Evolutionary conservation across 371 early-diverging fungal species (phyloP), one percentile per base, ranked within the genome.

Genomic region (Caulochytrium protostelioides): DNA sequence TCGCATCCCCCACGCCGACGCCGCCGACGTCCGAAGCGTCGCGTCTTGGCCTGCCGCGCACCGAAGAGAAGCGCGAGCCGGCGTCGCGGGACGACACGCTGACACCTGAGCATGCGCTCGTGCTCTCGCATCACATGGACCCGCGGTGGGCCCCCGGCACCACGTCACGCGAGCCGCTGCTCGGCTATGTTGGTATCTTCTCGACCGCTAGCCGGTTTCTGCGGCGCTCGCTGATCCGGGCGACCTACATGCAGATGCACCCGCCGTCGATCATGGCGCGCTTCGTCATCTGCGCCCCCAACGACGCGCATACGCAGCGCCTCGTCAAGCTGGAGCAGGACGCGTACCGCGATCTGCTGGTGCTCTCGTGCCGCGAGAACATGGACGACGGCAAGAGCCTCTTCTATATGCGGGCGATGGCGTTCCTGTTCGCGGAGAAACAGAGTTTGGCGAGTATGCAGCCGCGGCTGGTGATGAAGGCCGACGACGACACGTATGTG

Each of bases 311-410:
- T 8, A 6, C 25, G 0, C 25, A 18, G 2, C n/a, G 19, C 6
- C 22, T 42, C 21, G 12, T 49, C 7, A 29, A 25, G 18, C 38
- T 35, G 22, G 57, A 56, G 36, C 16, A 37, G 19, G 20, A 31
- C 1, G 8, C 16, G 16, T 44, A 50, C 36, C 24, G 34, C 4
- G 57, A 56, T 36, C 42, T 56, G 10, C 25, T 53, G 22, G 33
- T 49, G 14, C 21, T 56, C 25, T 37, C 47, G 21, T 39, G 46
- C 25, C 33, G 36, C 14, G 57, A 56, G 39, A 56, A 56, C 46
- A 56, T 56, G 57, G 43, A 56, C 30, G 37, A 43, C 28, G 57
- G 57, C 23, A 56, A 56, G 37, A 56, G 54, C 6, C 50, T 27
- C 14, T 33, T 35, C 28, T 56, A 39, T 30, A 50, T 56, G 33